These are phyloP conservation scores for Biscogniauxia sp. DNA, from an alignment of 2,329 filamentous ascomycete species.

Conservation along the genomic window DNA sequence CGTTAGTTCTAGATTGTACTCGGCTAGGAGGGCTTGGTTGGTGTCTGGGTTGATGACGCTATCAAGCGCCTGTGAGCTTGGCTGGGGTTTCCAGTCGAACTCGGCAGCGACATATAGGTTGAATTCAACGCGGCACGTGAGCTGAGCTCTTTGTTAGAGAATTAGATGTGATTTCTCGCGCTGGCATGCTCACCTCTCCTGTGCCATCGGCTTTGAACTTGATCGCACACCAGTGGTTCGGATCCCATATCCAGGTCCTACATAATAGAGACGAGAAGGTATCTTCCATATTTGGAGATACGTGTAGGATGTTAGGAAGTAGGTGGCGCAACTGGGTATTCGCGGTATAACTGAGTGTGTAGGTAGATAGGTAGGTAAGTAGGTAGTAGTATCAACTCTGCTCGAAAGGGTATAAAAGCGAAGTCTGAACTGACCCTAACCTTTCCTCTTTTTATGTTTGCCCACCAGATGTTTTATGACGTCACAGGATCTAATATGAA, in stretches of 20 bases:
- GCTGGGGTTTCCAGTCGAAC: neutral
- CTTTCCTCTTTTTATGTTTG: too few species aligned
- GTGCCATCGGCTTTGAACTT: neutral
- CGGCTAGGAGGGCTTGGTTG: neutral
- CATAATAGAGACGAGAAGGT: neutral
- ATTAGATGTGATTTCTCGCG: neutral
- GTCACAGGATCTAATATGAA: too few species aligned
- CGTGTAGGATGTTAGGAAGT: neutral
- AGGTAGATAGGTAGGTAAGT: too few species aligned
- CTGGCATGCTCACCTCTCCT: neutral
- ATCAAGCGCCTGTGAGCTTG: neutral
- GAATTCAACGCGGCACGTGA: neutral
- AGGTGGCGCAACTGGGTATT: too few species aligned
- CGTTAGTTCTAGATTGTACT: neutral
- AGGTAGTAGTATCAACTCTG: too few species aligned
- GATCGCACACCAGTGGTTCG: neutral
- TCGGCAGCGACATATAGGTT: neutral
- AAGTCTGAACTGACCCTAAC: too few species aligned
- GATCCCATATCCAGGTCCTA: neutral
- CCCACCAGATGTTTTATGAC: too few species aligned
- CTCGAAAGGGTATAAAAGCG: too few species aligned
- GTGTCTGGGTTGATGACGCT: neutral
- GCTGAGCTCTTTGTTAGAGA: neutral
- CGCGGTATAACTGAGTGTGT: too few species aligned
- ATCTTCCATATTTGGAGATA: neutral